Evolutionary conservation across 495 filamentous ascomycete species (phyloP), one percentile per base, ranked within the genome.

Genomic region (Hyaloscypha variabilis): DNA sequence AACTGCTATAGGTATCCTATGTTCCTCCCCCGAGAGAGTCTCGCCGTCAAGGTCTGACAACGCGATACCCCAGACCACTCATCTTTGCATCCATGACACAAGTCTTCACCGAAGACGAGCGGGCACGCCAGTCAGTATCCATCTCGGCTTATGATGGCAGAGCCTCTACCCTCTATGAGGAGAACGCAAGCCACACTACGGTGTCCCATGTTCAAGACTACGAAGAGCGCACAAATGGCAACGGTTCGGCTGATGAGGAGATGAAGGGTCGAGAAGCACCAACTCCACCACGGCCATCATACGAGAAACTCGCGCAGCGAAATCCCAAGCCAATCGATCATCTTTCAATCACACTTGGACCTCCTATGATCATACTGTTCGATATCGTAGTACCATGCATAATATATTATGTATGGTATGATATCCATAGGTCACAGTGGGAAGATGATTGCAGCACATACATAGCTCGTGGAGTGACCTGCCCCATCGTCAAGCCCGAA

Each of bases 281-380:
- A 17, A 1, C 39, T 17, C 39, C 17, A 23, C 11, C n/a, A 23
- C 30, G 29, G 56, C 56, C 13, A 62, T 28, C 39, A 17, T 67
- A 67, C 50, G 64, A 67, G 28, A 67, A 67, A 52, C 64, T 67
- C 39, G 64, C 64, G 11, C 64, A 67, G 58, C 60, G 60, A 21
- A 62, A 62, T 26, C 58, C 59, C 24, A 67, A 67, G 25, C 58
- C 58, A 2, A 67, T 36, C 11, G 64, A 67, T 24, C 64, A 67
- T 23, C 58, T 67, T 25, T 51, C 64, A 23, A 67, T 67, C 24
- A 67, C 64, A 11, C 55, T 67, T 28, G 64, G 64, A 5, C 64
- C 64, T 4, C 64, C 64, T 17, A 62, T 67, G 29, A 67, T 67
- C n/a, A 39, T 67, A 14, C 25, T 67, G 23, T 62, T 67, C 59